phyloP scores from a whole-genome alignment of 345 rosid species.

The Carallia pectinifolia region DNA sequence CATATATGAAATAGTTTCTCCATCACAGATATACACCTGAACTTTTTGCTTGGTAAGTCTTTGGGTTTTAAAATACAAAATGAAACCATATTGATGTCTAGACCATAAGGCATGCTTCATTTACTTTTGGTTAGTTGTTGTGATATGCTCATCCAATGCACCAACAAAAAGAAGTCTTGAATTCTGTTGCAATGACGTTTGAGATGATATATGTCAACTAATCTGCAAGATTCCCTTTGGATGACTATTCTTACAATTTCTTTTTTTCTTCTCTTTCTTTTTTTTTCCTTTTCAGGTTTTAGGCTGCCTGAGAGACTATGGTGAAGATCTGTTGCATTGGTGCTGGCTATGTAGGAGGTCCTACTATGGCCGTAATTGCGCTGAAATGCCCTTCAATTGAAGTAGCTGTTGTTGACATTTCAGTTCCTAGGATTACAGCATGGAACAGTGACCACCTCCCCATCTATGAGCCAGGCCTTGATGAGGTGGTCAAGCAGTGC shows the following conservation, averaged over 20 bases:
- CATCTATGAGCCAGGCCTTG: slow-evolving; percentile 69
- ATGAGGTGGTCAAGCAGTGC: slow-evolving; percentile 64
- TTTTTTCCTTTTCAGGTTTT: slow-evolving; percentile 12
- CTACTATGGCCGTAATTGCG: slow-evolving; percentile 63
- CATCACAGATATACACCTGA: neutral
- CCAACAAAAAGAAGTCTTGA: no score
- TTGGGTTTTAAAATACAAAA: neutral
- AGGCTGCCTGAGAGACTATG: slow-evolving; percentile 1
- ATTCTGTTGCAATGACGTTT: no score
- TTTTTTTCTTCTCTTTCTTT: neutral
- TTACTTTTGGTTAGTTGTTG: no score
- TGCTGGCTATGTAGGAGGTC: slow-evolving; percentile 21
- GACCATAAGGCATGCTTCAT: no score
- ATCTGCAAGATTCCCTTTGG: neutral
- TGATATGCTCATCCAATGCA: no score
- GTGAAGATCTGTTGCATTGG: slow-evolving; percentile 20
- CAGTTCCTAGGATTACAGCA: slow-evolving; percentile 56
- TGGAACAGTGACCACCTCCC: slow-evolving; percentile 75
- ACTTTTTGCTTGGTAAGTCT: neutral
- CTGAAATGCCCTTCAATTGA: slow-evolving; percentile 59
- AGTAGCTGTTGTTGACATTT: slow-evolving; percentile 70
- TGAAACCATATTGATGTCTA: neutral
- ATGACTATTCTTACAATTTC: neutral
- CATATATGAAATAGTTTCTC: neutral
- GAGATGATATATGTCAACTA: neutral